These are phyloP conservation scores for Dacryopinax primogenitus DNA, from an alignment of 768 basidiomycete genomes.

Conservation along the genomic window DNA sequence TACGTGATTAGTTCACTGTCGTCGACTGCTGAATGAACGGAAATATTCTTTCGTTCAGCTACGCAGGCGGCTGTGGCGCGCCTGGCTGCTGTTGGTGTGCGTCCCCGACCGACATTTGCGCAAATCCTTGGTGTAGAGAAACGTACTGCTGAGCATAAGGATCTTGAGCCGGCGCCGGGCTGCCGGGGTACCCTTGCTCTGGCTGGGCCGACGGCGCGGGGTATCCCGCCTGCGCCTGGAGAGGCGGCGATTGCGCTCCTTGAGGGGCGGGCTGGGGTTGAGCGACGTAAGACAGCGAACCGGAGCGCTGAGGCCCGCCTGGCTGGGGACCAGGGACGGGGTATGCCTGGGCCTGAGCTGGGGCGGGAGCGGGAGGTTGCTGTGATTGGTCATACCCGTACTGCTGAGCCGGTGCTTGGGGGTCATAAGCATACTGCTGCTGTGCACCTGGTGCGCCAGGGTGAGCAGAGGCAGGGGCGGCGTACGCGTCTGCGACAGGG, in stretches of 20 bases:
- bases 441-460: slow-evolving; percentile 15
- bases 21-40: too few species aligned
- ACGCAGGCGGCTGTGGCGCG: too few species aligned
- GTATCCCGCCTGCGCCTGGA: neutral
- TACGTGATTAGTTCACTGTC: too few species aligned
- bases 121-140: neutral
- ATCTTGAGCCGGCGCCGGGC: neutral
- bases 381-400: neutral
- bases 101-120: neutral
- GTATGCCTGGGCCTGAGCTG: slow-evolving; percentile 6
- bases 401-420: slow-evolving; percentile 5
- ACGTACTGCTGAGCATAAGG: neutral
- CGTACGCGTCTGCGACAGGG: slow-evolving; percentile 12
- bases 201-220: neutral
- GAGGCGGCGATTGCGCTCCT: neutral
- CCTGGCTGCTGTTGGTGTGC: too few species aligned
- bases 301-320: neutral
- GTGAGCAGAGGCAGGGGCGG: slow-evolving; percentile 17
- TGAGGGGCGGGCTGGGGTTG: neutral
- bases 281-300: neutral
- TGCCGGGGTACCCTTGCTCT: neutral
- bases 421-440: slow-evolving; percentile 12
- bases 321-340: neutral
- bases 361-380: neutral
- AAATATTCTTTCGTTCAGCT: too few species aligned